Evolutionary conservation across 164 flowering plant species (phyloP).

Genomic region (Protea cynaroides): DNA sequence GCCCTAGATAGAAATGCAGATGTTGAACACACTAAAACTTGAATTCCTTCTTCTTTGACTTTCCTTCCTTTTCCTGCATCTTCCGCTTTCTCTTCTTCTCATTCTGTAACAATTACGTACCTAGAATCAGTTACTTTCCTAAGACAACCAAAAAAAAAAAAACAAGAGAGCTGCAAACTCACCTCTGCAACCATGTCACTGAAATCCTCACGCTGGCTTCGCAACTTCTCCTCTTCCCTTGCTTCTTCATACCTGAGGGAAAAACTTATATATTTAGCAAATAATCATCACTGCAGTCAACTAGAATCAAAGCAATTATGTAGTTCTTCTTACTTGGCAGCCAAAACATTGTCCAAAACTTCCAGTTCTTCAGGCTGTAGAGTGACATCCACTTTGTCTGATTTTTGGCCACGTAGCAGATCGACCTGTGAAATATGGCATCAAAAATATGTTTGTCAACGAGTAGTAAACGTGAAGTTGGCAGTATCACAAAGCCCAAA

Average conservation of each 20-base stretch:
- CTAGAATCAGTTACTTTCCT: not conserved
- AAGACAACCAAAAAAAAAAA: not conserved
- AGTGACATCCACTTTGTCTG: conserved; percentile 93
- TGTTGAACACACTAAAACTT: conserved; percentile 16
- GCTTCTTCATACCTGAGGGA: conserved; percentile 86
- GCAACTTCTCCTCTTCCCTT: conserved; percentile 87
- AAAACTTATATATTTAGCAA: not conserved
- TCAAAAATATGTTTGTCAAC: too few relatives aligned
- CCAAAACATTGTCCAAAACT: conserved; percentile 71
- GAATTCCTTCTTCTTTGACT: conserved; percentile 85
- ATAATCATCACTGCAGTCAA: not conserved
- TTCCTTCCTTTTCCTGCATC: conserved; percentile 89
- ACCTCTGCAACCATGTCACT: conserved; percentile 99
- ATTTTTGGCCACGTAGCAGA: conserved; percentile 82
- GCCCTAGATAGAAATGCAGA: not conserved
- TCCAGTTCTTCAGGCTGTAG: conserved; percentile 93
- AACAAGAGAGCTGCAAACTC: not conserved
- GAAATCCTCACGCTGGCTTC: conserved; percentile 90
- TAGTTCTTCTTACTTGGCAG: conserved; percentile 66
- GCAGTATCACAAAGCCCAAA: too few relatives aligned
- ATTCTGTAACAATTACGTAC: conserved; percentile 39
- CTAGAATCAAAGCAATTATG: not conserved
- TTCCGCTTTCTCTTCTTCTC: conserved; percentile 88
- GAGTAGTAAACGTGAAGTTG: too few relatives aligned
- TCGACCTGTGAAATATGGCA: conserved; percentile 57